These are phyloP conservation scores for Echinochloa phyllopogon DNA, from an alignment of 176 grass and related monocot species.

Conservation along the genomic window DNA sequence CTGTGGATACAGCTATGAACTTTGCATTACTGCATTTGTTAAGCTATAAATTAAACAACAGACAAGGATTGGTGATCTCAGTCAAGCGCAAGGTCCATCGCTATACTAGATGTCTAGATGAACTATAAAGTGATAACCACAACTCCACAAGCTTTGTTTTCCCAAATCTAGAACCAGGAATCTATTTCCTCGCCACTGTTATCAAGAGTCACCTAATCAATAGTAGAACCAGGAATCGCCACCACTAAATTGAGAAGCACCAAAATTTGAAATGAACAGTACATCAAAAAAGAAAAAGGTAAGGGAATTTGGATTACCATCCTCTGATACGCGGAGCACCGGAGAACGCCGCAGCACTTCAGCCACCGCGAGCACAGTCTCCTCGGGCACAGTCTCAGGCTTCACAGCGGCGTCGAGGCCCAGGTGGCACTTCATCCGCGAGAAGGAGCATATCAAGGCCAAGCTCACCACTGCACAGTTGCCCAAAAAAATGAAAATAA, in stretches of 20 bases:
- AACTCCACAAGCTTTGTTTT: neutral
- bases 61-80: neutral
- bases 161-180: neutral
- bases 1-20: neutral
- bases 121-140: neutral
- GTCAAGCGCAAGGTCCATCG: neutral
- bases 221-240: neutral
- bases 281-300: neutral
- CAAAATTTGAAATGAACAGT: neutral
- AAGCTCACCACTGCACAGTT: conserved; percentile 69
- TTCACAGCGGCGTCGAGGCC: conserved; percentile 54
- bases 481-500: neutral
- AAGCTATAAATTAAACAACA: neutral
- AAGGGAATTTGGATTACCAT: conserved; percentile 42
- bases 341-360: conserved; percentile 60
- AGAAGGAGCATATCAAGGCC: conserved; percentile 77
- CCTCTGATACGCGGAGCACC: conserved; percentile 64
- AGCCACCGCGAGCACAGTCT: conserved; percentile 51
- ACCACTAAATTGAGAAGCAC: neutral
- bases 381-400: conserved; percentile 51
- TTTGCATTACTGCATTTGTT: neutral
- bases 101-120: neutral
- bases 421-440: conserved; percentile 68
- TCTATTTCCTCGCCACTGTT: neutral
- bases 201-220: too few species aligned